A percentile compares a stretch with the other conserved stretches of the same genome.
Conservation (phyloP, 257 asterid genomes). For the Solanum virginianum region DNA sequence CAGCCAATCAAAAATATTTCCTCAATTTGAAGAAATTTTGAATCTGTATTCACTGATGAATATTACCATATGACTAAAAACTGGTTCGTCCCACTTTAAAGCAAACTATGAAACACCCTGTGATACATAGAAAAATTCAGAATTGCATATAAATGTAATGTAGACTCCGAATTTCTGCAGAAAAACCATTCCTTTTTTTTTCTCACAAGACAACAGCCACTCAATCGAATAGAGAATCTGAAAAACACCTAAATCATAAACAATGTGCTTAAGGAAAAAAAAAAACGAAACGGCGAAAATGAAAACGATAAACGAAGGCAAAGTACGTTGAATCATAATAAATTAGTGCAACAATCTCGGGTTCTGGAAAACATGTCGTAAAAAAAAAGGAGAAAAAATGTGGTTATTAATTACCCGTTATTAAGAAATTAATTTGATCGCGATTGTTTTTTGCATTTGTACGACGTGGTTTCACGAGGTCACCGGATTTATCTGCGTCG, state of each 20-base stretch:
- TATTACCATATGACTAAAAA: not conserved
- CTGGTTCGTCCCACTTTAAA: not conserved
- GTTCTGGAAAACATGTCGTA: not conserved
- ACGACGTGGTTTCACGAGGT: not conserved
- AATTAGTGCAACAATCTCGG: not conserved
- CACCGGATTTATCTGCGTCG: not conserved
- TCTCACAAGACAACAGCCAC: not conserved
- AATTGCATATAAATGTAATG: not conserved
- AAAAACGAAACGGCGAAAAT: not conserved
- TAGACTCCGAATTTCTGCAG: not conserved
- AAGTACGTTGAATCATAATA: not conserved
- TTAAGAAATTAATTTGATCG: not conserved
- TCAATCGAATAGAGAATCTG: not conserved
- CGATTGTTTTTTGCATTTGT: not conserved
- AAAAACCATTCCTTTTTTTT: not conserved
- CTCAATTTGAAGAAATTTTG: not conserved
- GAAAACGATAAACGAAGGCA: not conserved
- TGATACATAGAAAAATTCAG: not conserved
- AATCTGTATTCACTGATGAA: not conserved
- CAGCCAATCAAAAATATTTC: not conserved
- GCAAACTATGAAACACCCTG: not conserved
- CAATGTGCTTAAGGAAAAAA: not conserved
- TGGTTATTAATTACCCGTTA: not conserved
- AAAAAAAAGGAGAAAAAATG: not conserved
- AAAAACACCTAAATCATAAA: not conserved